These are phyloP conservation scores for Uromyces viciae-fabae DNA, from an alignment of 1,284 basidiomycete genomes.

Conservation along the genomic window DNA sequence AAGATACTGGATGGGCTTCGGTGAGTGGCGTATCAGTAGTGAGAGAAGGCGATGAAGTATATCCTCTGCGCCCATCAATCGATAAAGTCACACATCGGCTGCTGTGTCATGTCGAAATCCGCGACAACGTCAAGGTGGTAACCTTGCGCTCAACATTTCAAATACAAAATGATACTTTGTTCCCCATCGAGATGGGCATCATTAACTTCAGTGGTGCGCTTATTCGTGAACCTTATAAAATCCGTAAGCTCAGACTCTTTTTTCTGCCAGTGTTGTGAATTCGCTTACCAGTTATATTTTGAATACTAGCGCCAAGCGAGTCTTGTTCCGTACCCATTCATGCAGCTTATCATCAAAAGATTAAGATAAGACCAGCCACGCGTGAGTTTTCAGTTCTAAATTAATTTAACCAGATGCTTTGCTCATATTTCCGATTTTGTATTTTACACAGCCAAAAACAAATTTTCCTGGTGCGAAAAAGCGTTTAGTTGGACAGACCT, in stretches of 20 bases:
- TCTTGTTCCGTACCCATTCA: slow-evolving; percentile 88
- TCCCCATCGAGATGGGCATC: slow-evolving; percentile 87
- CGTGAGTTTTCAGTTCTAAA: background rate
- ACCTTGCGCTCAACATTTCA: slow-evolving; percentile 91
- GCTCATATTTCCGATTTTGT: background rate
- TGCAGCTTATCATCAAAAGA: slow-evolving; percentile 74
- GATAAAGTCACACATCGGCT: slow-evolving; percentile 75
- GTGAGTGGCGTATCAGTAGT: slow-evolving; percentile 86
- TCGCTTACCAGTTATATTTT: background rate
- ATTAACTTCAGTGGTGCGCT: slow-evolving; percentile 81
- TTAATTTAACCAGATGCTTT: background rate
- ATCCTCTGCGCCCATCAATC: slow-evolving; percentile 74
- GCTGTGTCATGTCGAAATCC: slow-evolving; percentile 82
- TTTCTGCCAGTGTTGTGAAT: background rate
- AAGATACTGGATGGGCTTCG: slow-evolving; percentile 86
- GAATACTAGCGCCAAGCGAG: slow-evolving; percentile 68
- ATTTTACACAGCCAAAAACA: background rate
- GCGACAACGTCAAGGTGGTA: slow-evolving; percentile 91
- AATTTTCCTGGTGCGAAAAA: slow-evolving; percentile 69
- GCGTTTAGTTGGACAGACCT: slow-evolving; percentile 83
- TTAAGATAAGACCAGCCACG: slow-evolving; percentile 81
- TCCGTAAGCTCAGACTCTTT: slow-evolving; percentile 60
- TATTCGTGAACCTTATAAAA: slow-evolving; percentile 74
- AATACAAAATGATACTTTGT: slow-evolving; percentile 84
- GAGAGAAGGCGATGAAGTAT: slow-evolving; percentile 85